phyloP scores from a whole-genome alignment of 116 monocot species.

The Iris pallida region DNA sequence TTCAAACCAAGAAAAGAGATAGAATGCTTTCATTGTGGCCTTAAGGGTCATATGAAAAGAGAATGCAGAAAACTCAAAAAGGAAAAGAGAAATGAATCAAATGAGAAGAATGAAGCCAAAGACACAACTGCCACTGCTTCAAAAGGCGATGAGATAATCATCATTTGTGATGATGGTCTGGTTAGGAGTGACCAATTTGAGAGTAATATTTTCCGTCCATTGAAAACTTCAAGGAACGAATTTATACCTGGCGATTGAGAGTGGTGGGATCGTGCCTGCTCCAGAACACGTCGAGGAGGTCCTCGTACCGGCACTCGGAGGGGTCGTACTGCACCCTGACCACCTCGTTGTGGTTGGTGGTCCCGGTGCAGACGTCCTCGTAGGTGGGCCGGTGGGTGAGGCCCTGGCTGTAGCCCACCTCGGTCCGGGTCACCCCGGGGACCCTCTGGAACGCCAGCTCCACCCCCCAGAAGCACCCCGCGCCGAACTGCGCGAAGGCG shows the following conservation, averaged over 20 bases:
- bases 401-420: slow-evolving; percentile 62
- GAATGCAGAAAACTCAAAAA: no score
- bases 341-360: slow-evolving; percentile 42
- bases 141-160: no score
- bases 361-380: slow-evolving; percentile 49
- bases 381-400: slow-evolving; percentile 36
- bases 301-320: slow-evolving; percentile 36
- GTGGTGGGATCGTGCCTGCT: slow-evolving; percentile 47
- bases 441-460: slow-evolving; percentile 40
- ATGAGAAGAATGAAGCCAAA: no score
- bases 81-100: no score
- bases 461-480: slow-evolving; percentile 50
- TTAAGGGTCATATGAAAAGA: no score
- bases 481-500: slow-evolving; percentile 50
- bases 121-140: no score
- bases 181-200: no score
- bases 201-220: no score
- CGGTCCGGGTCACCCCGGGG: slow-evolving; percentile 36
- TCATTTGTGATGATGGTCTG: no score
- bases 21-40: no score
- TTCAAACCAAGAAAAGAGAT: no score
- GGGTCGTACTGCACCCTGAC: slow-evolving; percentile 53
- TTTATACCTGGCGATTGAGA: slow-evolving; percentile 53
- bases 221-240: no score
- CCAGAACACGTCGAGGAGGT: slow-evolving; percentile 50